Base-by-base conservation (phyloP, 495 filamentous ascomycete species). In the Cercophora newfieldiana region DNA sequence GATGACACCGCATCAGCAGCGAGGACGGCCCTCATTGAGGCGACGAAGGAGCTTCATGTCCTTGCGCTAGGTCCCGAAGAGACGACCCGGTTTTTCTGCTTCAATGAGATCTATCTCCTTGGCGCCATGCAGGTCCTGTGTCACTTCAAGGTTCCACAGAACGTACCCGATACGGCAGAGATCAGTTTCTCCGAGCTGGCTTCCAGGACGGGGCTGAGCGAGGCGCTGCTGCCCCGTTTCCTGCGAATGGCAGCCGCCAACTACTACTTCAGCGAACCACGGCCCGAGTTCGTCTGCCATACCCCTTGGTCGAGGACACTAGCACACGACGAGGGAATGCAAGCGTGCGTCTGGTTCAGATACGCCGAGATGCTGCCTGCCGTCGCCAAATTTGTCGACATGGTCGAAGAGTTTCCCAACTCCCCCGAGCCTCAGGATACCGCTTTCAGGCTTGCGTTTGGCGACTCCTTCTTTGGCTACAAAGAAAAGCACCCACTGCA, bases 311-410 rank as follows among this genome's bases (percentile, higher is more conserved):
- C 66, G 25, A 58, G 25, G 22, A 33, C 30, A 3, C 72, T 70
- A 26, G 66, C 66, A 14, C 58, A 44, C 24, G 71, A 69, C 58
- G 65, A 68, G 49, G 63, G 66, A 24, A 65, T 70, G 67, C 53
- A 61, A 56, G 65, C 69, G n/a, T 66, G 60, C 28, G 55, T 72
- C 4, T 64, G 66, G 62, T 67, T 61, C 31, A 37, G 66, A n/a
- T 50, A 66, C 14, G 48, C 88, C 86, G 25, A 93, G 85, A 59
- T 79, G 79, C 60, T 87, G 80, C 90, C 90, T 90, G 19, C 94
- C 88, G 76, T 96, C 88, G 67, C 90, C 76, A 57, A 96, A 86
- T 78, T 93, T 86, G 71, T 93, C 86, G 65, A 91, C 87, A 77
- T 94, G 89, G 53, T 91, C 86, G 64, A 72, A 24, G 53, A 54